Conservation (phyloP, 164 flowering plant species). For the Kingdonia uniflora region DNA sequence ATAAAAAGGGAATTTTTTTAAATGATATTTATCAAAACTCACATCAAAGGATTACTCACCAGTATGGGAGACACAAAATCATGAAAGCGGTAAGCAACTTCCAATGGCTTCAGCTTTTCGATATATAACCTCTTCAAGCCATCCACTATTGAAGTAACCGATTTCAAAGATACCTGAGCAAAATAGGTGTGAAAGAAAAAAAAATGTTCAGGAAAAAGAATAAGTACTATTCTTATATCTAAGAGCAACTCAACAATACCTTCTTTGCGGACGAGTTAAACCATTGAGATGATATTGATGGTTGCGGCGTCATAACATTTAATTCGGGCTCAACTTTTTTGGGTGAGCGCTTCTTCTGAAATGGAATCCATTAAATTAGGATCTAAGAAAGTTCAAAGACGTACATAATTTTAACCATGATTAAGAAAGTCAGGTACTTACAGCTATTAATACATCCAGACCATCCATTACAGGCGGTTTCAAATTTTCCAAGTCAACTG, state of each 20-base stretch:
- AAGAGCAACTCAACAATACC: slow-evolving; percentile 29
- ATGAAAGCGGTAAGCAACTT: slow-evolving; percentile 69
- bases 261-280: slow-evolving; percentile 72
- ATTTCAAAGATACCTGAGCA: slow-evolving; percentile 35
- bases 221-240: too few species aligned
- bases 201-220: background rate
- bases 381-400: background rate
- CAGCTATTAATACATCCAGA: slow-evolving; percentile 55
- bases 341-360: slow-evolving; percentile 44
- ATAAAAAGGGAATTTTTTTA: too few species aligned
- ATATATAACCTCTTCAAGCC: slow-evolving; percentile 84
- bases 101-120: slow-evolving; percentile 87
- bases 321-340: slow-evolving; percentile 35
- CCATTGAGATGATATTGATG: slow-evolving; percentile 59
- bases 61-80: slow-evolving; percentile 87
- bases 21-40: too few species aligned
- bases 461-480: slow-evolving; percentile 59
- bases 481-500: slow-evolving; percentile 22
- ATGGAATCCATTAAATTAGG: background rate
- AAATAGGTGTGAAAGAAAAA: background rate
- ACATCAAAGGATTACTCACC: slow-evolving; percentile 51
- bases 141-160: slow-evolving; percentile 90
- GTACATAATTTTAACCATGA: background rate
- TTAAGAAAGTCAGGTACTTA: slow-evolving; percentile 25
- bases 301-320: slow-evolving; percentile 36